These are phyloP conservation scores for Oehlia diaphana DNA, from an alignment of 192 early-diverging fungal genomes.

Conservation along the genomic window DNA sequence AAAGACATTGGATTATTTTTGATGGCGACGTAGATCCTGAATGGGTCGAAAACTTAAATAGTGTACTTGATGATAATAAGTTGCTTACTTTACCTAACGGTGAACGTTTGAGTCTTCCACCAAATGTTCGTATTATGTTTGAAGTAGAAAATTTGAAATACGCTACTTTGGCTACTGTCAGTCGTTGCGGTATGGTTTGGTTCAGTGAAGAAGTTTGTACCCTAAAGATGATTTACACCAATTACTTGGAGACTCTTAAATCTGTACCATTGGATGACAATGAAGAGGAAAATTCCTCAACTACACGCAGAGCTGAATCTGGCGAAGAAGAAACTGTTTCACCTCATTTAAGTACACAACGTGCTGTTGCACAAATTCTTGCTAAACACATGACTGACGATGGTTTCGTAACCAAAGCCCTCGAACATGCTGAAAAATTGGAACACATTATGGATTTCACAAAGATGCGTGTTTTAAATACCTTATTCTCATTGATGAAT, in stretches of 20 bases:
- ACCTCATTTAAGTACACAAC: slow-evolving; percentile 72
- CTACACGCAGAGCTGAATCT: slow-evolving; percentile 42
- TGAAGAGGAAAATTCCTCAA: slow-evolving; percentile 62
- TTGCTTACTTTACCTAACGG: slow-evolving; percentile 98
- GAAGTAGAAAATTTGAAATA: slow-evolving; percentile 99
- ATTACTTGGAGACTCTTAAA: slow-evolving; percentile 83
- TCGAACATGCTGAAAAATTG: slow-evolving; percentile 67
- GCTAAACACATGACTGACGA: slow-evolving; percentile 70
- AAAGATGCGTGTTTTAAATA: slow-evolving; percentile 72
- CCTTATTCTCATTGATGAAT: slow-evolving; percentile 91
- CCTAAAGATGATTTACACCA: slow-evolving; percentile 71
- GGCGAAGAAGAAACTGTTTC: slow-evolving; percentile 51
- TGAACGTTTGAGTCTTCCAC: slow-evolving; percentile 91
- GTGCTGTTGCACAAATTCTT: slow-evolving; percentile 71
- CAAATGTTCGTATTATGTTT: slow-evolving; percentile 98
- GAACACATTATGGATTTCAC: slow-evolving; percentile 99
- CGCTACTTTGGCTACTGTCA: slow-evolving; percentile 97
- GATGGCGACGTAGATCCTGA: slow-evolving; percentile 99
- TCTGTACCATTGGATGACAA: slow-evolving; percentile 74
- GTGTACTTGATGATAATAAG: slow-evolving; percentile 97
- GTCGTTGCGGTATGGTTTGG: slow-evolving; percentile 99
- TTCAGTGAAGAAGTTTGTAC: slow-evolving; percentile 91
- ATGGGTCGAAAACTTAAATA: slow-evolving; percentile 98
- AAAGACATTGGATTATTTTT: slow-evolving; percentile 99
- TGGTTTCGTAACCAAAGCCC: slow-evolving; percentile 71